Base-by-base conservation (phyloP, 1,284 basidiomycete species). In the Cutaneotrichosporon mucoides region DNA sequence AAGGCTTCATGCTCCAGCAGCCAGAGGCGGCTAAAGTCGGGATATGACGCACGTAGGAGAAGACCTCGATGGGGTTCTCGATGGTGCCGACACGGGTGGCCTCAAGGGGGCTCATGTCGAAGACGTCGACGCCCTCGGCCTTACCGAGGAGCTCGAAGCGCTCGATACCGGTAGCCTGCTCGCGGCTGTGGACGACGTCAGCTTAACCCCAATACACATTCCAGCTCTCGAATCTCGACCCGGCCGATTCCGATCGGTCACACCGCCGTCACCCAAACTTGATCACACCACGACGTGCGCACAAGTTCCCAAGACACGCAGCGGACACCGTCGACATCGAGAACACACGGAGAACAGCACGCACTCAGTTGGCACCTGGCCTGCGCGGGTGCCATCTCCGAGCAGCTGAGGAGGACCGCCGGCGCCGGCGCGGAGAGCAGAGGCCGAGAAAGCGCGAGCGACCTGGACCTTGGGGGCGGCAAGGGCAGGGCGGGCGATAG, bases 131-230 rank as follows among this genome's bases (percentile, higher is more conserved):
- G 59, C 93, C 94, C 80, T 93, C 86, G 73, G 93, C 82, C 68
- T 90, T 87, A 73, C 90, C 91, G 61, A 97, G 81, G 54, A 96
- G 82, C 81, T 99, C 91, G 76, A 94, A 86, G 79, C 95, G 90
- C 81, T 97, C 94, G 62, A 97, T 83, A 86, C 95, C 94, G 67
- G 95, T 99, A 36, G 94, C 85, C 81, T 99, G 95, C 69, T 90
- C 83, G 73, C 88, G 83, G 80, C 77, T 79, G 62, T 45, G 38
- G 12, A 36, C 35, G 12, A 36, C 35, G 44, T 45, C 24, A 45
- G 44, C 33, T 33, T 3, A 24, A 24, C 24, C 3, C 24, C 24
- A 24, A 24, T 3, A 24, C 24, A 50, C 33, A 48, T 48, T 48
- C 34, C 46, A 48, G 35, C 46, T 12, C 34, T 36, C 12, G 13